These are phyloP conservation scores for Ceratocystis albifundus DNA, from an alignment of 2,329 filamentous ascomycete genomes.

Conservation along the genomic window DNA sequence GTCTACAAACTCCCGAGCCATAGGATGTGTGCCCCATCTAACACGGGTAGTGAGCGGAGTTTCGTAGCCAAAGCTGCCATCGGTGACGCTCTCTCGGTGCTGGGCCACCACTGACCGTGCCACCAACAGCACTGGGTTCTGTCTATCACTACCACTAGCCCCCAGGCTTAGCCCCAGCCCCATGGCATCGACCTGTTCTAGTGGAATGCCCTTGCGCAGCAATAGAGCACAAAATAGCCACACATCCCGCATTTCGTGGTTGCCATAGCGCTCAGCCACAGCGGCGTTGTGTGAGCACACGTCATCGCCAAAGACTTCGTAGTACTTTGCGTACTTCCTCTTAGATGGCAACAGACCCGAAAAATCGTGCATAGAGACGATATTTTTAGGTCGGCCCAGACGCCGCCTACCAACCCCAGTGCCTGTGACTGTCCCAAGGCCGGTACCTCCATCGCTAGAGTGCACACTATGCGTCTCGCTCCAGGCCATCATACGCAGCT, in stretches of 20 bases:
- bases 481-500: conserved; percentile 45
- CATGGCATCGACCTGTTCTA: conserved; percentile 46
- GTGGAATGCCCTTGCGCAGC: conserved; percentile 61
- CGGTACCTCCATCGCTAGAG: conserved; percentile 47
- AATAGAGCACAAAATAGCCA: conserved; percentile 76
- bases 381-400: conserved; percentile 33
- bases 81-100: conserved; percentile 20
- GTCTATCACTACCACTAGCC: background rate
- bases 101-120: conserved; percentile 49
- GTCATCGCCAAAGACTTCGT: conserved; percentile 70
- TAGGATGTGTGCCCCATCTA: conserved; percentile 56
- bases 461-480: conserved; percentile 46
- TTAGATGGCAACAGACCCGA: conserved; percentile 66
- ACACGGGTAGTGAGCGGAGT: conserved; percentile 41
- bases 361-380: conserved; percentile 62
- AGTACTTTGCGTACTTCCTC: conserved; percentile 61
- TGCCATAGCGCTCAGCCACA: conserved; percentile 60
- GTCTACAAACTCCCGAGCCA: conserved; percentile 49
- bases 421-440: conserved; percentile 37
- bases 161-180: background rate
- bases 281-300: conserved; percentile 75
- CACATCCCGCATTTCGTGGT: conserved; percentile 59
- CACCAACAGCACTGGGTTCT: conserved; percentile 47
- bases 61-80: background rate
- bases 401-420: conserved; percentile 38